Evolutionary conservation across 371 early-diverging fungal species (phyloP).

Genomic region (Nematocida sp.): DNA sequence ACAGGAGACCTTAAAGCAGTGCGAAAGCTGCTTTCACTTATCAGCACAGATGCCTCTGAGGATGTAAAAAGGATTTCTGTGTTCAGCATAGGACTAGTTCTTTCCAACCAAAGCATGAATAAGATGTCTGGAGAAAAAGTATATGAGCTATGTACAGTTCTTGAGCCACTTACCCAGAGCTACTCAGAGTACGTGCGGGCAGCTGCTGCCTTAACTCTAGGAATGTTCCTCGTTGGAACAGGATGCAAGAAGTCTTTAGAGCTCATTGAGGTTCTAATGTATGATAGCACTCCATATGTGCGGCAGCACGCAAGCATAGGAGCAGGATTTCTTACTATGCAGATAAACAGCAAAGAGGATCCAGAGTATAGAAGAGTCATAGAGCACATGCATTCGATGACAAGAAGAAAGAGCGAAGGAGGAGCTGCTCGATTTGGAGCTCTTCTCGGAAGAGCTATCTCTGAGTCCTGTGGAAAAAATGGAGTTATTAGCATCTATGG

Average conservation of each 20-base stretch:
- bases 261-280: conserved; percentile 89
- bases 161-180: conserved; percentile 88
- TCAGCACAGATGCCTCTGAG: conserved; percentile 84
- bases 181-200: conserved; percentile 94
- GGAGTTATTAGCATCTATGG: conserved; percentile 82
- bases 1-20: conserved; percentile 83
- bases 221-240: conserved; percentile 91
- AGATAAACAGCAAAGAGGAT: conserved; percentile 77
- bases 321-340: conserved; percentile 87
- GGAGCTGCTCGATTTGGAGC: conserved; percentile 91
- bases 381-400: conserved; percentile 77
- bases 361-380: conserved; percentile 72
- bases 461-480: conserved; percentile 86
- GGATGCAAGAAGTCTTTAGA: conserved; percentile 81
- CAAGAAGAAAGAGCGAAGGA: conserved; percentile 83
- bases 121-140: conserved; percentile 69
- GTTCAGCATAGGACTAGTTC: conserved; percentile 85
- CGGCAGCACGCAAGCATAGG: conserved; percentile 94
- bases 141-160: conserved; percentile 84
- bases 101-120: conserved; percentile 59
- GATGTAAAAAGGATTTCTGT: conserved; percentile 95
- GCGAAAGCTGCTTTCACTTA: conserved; percentile 82
- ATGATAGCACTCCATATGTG: conserved; percentile 91
- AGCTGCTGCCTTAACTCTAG: conserved; percentile 87
- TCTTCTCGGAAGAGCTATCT: conserved; percentile 86